These are phyloP conservation scores for Candida boidinii DNA, from an alignment of 805 yeast species.

Conservation along the genomic window DNA sequence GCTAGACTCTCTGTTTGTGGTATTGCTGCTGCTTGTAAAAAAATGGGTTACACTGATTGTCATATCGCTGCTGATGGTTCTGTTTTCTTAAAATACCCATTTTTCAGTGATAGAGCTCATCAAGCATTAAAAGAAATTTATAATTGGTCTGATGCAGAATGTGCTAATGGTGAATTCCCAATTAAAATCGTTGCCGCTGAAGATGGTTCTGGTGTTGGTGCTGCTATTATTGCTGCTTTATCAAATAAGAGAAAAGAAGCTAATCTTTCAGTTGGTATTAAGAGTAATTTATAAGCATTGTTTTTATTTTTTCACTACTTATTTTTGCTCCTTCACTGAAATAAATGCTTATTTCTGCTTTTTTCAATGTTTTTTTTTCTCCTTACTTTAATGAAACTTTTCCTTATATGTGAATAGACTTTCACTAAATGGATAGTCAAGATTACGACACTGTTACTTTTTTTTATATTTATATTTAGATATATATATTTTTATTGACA, in stretches of 20 bases:
- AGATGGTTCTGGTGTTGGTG: constrained; percentile 98
- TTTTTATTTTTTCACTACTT: no score
- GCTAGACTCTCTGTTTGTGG: constrained; percentile 95
- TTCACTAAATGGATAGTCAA: no score
- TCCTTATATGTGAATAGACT: no score
- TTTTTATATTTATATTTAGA: no score
- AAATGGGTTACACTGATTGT: constrained; percentile 69
- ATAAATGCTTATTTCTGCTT: no score
- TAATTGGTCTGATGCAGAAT: constrained; percentile 58
- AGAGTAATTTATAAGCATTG: no score
- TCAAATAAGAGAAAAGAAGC: constrained; percentile 69
- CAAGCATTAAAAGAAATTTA: constrained; percentile 85
- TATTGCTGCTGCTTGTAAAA: constrained; percentile 89
- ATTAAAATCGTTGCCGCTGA: constrained; percentile 85
- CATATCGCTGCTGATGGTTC: constrained; percentile 99
- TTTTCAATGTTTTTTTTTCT: no score
- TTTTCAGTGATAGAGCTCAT: constrained; percentile 90
- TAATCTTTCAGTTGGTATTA: constrained; percentile 44
- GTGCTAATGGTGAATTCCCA: constrained; percentile 53
- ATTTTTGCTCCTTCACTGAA: no score
- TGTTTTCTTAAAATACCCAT: constrained; percentile 89
- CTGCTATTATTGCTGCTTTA: constrained; percentile 95
- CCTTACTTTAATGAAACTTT: no score
- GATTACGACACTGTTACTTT: no score
- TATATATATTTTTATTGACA: no score